phyloP scores from a whole-genome alignment of 768 basidiomycete species.

The Boletus vermiculosoides region DNA sequence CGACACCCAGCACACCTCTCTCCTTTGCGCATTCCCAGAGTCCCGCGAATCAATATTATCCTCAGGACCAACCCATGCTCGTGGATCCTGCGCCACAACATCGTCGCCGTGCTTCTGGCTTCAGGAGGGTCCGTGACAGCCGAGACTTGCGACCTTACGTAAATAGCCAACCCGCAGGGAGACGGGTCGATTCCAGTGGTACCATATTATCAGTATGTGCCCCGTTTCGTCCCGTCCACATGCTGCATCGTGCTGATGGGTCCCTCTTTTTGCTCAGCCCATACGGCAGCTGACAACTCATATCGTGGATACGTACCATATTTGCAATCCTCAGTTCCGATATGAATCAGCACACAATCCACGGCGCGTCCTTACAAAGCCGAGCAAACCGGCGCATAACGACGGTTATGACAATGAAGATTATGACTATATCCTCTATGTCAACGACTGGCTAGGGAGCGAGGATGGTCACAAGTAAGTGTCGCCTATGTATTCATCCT shows the following conservation, averaged over 20 bases:
- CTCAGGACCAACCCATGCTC: conserved; percentile 67
- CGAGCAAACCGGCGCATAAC: conserved; percentile 92
- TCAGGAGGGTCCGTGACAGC: conserved; percentile 72
- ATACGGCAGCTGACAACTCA: conserved; percentile 76
- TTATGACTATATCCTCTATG: conserved; percentile 98
- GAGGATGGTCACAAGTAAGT: conserved; percentile 93
- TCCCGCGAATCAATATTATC: conserved; percentile 53
- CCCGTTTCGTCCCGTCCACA: neutral
- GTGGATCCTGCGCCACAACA: conserved; percentile 59
- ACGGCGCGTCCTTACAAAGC: conserved; percentile 94
- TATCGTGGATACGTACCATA: conserved; percentile 86
- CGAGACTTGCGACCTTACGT: conserved; percentile 78
- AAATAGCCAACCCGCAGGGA: conserved; percentile 57
- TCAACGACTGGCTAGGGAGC: conserved; percentile 94
- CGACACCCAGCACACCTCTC: conserved; percentile 71
- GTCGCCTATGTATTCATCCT: conserved; percentile 13
- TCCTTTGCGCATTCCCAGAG: conserved; percentile 59
- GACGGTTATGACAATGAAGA: conserved; percentile 99
- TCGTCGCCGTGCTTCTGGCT: conserved; percentile 70
- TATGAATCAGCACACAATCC: conserved; percentile 97
- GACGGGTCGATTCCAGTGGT: conserved; percentile 77
- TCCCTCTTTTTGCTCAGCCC: conserved; percentile 37
- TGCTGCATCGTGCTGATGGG: conserved; percentile 9
- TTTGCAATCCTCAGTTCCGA: conserved; percentile 92
- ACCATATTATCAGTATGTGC: conserved; percentile 76